Evolutionary conservation across 129 eudicot genomes (phyloP).

Genomic region (Chrysanthemum seticuspe): DNA sequence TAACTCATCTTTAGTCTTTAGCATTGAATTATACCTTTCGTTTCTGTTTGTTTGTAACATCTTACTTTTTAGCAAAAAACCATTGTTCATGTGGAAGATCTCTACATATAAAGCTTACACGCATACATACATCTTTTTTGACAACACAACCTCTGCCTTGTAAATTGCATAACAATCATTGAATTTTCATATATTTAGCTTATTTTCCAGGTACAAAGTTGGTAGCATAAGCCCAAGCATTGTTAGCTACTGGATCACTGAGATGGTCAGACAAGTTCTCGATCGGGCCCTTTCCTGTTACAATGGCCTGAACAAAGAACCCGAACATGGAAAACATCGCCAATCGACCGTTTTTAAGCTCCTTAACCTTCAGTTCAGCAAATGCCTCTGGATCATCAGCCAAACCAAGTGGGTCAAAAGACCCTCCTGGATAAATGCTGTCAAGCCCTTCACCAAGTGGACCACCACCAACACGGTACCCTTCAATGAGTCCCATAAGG

Average conservation of each 20-base stretch:
- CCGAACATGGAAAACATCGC: conserved; percentile 83
- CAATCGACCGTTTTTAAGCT: conserved; percentile 67
- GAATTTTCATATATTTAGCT: conserved; percentile 19
- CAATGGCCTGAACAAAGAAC: conserved; percentile 74
- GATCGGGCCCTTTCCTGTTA: conserved; percentile 76
- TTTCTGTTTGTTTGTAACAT: no score
- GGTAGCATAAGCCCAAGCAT: conserved; percentile 74
- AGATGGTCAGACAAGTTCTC: conserved; percentile 65
- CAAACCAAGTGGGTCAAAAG: conserved; percentile 65
- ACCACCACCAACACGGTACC: conserved; percentile 70
- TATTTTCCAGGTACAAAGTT: conserved; percentile 78
- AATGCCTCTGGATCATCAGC: conserved; percentile 79
- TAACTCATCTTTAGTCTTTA: no score
- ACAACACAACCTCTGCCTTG: no score
- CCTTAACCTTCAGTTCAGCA: conserved; percentile 79
- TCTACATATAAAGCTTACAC: no score
- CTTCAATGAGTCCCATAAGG: conserved; percentile 71
- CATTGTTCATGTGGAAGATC: no score
- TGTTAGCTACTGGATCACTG: conserved; percentile 59
- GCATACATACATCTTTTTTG: no score
- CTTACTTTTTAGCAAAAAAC: no score
- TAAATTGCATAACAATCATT: not conserved
- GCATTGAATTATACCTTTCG: no score
- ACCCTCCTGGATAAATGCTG: conserved; percentile 60
- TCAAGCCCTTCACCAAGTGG: conserved; percentile 74